Conservation (phyloP, 768 basidiomycete genomes). For the Auricularia sp. region DNA sequence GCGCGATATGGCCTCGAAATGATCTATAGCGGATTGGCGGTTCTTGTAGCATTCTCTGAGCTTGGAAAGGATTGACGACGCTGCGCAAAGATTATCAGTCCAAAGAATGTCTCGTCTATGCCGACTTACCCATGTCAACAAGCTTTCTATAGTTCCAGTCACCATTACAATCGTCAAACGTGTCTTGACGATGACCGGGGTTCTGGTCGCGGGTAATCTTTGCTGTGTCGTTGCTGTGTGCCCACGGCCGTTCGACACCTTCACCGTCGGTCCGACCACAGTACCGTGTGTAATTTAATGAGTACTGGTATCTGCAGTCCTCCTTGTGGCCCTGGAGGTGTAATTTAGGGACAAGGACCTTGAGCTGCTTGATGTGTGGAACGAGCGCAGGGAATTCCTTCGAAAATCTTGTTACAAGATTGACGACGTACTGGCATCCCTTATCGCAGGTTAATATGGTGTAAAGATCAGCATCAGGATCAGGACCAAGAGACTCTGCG, state of each 20-base stretch:
- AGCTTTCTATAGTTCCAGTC: slow-evolving; percentile 30
- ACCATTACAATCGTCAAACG: slow-evolving; percentile 28
- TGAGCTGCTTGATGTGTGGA: slow-evolving; percentile 4
- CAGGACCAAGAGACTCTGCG: background rate
- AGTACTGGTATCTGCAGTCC: slow-evolving; percentile 11
- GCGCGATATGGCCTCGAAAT: too few relatives aligned
- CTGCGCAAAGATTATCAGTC: background rate
- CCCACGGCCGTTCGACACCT: slow-evolving; percentile 30
- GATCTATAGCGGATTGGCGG: too few relatives aligned
- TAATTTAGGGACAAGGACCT: slow-evolving; percentile 12
- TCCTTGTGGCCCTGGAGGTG: slow-evolving; percentile 18
- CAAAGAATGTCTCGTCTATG: background rate
- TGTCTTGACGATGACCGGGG: slow-evolving; percentile 21
- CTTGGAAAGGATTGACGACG: background rate
- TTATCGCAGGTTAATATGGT: slow-evolving; percentile 11
- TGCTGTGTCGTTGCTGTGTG: slow-evolving; percentile 22
- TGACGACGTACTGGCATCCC: slow-evolving; percentile 12
- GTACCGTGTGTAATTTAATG: background rate
- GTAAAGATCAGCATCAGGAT: background rate
- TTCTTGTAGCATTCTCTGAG: background rate
- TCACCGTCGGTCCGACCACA: slow-evolving; percentile 27
- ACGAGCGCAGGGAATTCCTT: slow-evolving; percentile 10
- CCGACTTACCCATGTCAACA: slow-evolving; percentile 14
- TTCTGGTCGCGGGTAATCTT: slow-evolving; percentile 30
- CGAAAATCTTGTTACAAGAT: slow-evolving; percentile 9